Evolutionary conservation across 225 moss, liverwort and hornwort species (phyloP).

Genomic region (Marchantia paleacea): DNA sequence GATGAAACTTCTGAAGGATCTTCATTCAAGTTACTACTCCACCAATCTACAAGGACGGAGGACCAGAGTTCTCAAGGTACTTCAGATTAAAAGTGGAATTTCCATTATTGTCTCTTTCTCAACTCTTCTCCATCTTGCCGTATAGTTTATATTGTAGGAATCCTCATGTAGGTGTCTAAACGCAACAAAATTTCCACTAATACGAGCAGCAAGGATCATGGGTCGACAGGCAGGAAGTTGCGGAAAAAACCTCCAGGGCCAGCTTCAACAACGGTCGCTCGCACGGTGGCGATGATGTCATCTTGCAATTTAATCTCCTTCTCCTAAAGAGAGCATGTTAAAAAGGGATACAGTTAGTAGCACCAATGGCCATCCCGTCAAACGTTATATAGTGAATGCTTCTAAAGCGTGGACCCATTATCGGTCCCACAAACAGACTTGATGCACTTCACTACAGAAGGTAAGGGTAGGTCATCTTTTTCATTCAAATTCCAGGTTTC

Average conservation of each 20-base stretch:
- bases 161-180: neutral
- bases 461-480: too few species aligned
- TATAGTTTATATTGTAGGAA: neutral
- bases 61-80: neutral
- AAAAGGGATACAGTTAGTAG: neutral
- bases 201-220: neutral
- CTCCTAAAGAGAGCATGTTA: slow-evolving; percentile 19
- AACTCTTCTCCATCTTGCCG: too few species aligned
- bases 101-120: too few species aligned
- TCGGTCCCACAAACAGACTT: too few species aligned
- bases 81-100: neutral
- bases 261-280: slow-evolving; percentile 32
- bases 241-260: slow-evolving; percentile 22
- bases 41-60: slow-evolving; percentile 38
- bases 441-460: too few species aligned
- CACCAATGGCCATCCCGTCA: neutral
- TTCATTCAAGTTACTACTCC: slow-evolving; percentile 39
- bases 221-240: neutral
- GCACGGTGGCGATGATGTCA: slow-evolving; percentile 38
- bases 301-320: slow-evolving; percentile 51
- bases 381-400: too few species aligned
- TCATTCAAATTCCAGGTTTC: too few species aligned
- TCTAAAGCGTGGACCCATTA: too few species aligned
- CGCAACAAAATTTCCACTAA: neutral
- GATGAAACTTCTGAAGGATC: slow-evolving; percentile 26